These are phyloP conservation scores for Boletellus sp. DNA, from an alignment of 768 basidiomycete species.

Conservation along the genomic window DNA sequence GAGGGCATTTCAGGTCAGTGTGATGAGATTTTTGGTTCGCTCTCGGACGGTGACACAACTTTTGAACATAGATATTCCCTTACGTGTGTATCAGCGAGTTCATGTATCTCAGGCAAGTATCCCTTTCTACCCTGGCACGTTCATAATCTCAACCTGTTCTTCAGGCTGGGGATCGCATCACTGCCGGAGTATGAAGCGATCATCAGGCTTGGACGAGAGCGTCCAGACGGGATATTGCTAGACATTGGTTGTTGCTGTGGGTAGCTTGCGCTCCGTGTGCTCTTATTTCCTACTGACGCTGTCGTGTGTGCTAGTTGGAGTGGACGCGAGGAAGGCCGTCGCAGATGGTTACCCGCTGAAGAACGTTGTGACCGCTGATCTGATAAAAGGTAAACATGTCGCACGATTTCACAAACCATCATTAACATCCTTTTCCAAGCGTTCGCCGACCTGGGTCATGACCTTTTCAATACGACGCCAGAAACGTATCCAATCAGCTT, in stretches of 20 bases:
- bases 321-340: constrained; percentile 38
- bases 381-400: constrained; percentile 31
- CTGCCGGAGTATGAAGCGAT: constrained; percentile 22
- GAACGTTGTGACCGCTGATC: constrained; percentile 39
- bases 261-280: background rate
- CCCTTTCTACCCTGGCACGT: background rate
- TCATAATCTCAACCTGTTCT: background rate
- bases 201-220: constrained; percentile 36
- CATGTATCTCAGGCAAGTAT: constrained; percentile 21
- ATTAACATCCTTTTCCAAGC: constrained; percentile 28
- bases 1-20: constrained; percentile 29
- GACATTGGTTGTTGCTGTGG: constrained; percentile 47
- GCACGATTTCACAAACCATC: background rate
- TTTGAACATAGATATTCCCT: constrained; percentile 23
- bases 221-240: constrained; percentile 36
- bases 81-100: constrained; percentile 28
- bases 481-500: constrained; percentile 50
- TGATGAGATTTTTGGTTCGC: background rate
- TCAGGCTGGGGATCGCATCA: constrained; percentile 12
- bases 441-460: constrained; percentile 58
- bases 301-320: constrained; percentile 15
- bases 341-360: constrained; percentile 41
- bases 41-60: background rate
- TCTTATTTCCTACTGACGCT: background rate
- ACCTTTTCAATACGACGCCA: constrained; percentile 54